Percentiles rank a stretch among this genome's conserved stretches.
Conservation (phyloP, 495 filamentous ascomycete genomes). For the Patellaria atrata region DNA sequence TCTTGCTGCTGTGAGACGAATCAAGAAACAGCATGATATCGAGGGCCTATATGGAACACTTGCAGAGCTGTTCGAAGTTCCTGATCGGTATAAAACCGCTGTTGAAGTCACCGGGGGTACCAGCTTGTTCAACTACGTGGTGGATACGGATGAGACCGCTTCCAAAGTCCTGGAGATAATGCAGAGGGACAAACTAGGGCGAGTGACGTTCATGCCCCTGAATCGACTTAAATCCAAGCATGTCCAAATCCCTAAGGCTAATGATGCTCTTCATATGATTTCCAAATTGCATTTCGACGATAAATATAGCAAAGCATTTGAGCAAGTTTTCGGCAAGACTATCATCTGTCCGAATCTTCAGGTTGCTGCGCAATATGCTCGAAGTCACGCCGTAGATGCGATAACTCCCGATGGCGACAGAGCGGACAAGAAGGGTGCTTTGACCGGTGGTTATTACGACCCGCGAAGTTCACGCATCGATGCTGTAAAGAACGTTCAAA, state of each 20-base stretch:
- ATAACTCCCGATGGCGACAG: constrained; percentile 91
- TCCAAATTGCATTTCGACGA: constrained; percentile 70
- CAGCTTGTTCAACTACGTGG: constrained; percentile 91
- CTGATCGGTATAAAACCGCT: constrained; percentile 72
- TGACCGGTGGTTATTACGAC: constrained; percentile 89
- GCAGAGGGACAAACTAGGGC: constrained; percentile 64
- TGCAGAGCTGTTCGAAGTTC: constrained; percentile 76
- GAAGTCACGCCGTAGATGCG: constrained; percentile 77
- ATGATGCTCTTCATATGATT: constrained; percentile 75
- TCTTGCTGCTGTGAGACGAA: constrained; percentile 61
- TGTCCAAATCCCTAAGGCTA: constrained; percentile 65
- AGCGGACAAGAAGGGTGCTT: constrained; percentile 81
- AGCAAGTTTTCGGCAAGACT: constrained; percentile 89
- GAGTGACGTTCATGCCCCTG: constrained; percentile 90
- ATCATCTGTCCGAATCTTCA: constrained; percentile 84
- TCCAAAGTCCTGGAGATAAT: constrained; percentile 66
- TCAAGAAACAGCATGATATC: constrained; percentile 62
- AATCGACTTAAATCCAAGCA: constrained; percentile 56
- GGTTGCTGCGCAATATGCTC: constrained; percentile 74
- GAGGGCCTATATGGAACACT: constrained; percentile 86
- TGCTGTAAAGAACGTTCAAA: constrained; percentile 60
- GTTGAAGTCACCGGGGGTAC: constrained; percentile 87
- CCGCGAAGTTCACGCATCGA: constrained; percentile 67
- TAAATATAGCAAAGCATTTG: constrained; percentile 68
- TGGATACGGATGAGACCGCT: constrained; percentile 82